Conservation (phyloP, 2,329 filamentous ascomycete species). For the Aspergillus eucalypticola region DNA sequence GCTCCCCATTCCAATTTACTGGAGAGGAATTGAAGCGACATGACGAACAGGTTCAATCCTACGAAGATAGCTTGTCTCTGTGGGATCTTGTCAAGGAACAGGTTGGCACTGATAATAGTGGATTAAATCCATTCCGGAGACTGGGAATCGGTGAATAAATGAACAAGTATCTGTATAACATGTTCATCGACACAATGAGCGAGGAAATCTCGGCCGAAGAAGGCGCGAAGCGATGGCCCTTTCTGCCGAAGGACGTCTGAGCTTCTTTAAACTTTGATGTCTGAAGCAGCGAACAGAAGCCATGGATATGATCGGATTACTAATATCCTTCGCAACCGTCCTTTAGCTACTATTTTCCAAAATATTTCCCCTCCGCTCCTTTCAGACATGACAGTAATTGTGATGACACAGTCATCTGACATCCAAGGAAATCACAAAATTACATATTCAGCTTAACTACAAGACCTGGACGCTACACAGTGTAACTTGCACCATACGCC, state of each 20-base stretch:
- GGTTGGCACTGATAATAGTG: conserved; percentile 25
- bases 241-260: conserved; percentile 15
- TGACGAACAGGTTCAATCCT: conserved; percentile 18
- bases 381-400: too few relatives aligned
- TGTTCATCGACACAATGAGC: conserved; percentile 25
- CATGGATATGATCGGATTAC: too few relatives aligned
- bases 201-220: conserved; percentile 21
- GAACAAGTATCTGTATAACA: conserved; percentile 23
- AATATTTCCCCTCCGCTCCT: too few relatives aligned
- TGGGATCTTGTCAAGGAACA: conserved; percentile 23
- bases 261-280: neutral
- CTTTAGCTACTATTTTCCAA: too few relatives aligned
- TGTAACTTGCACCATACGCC: too few relatives aligned
- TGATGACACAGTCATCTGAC: too few relatives aligned
- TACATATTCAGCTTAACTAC: too few relatives aligned
- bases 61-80: conserved; percentile 24
- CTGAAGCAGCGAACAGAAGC: too few relatives aligned
- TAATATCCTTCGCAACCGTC: too few relatives aligned
- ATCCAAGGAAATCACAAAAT: too few relatives aligned
- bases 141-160: conserved; percentile 22
- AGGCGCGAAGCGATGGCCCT: conserved; percentile 25
- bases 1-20: conserved; percentile 19
- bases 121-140: conserved; percentile 23
- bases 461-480: too few relatives aligned
- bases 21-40: conserved; percentile 18